Base-by-base conservation (phyloP, 768 basidiomycete genomes). In the Tricholoma saponaceum region DNA sequence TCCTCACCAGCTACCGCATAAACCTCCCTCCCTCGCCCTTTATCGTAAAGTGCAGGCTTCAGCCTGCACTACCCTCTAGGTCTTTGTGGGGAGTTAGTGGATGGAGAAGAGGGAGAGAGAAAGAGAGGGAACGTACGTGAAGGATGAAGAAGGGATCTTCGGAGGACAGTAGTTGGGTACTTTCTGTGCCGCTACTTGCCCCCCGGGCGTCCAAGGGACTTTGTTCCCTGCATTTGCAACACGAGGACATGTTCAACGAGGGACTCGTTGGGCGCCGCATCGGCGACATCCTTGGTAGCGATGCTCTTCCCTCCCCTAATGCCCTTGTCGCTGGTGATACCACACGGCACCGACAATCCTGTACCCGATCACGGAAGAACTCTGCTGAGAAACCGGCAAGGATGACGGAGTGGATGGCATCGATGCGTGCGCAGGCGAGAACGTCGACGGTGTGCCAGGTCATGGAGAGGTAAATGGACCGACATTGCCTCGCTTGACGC, bases 131-230 rank as follows among this genome's bases (percentile, higher is more conserved):
- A 80, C 92, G 76, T 67, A 95, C 95, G 73, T 99, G 98, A 59
- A 98, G 93, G 68, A 99, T 98, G 74, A 99, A 99, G 22, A 99
- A 79, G 1, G 96, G 96, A 68, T 98, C 96, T 70, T 99, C 96
- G n/a, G 91, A 72, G 33, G 82, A 69, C n/a, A n/a, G n/a, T n/a
- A n/a, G n/a, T n/a, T n/a, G n/a, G n/a, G n/a, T n/a, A n/a, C n/a
- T n/a, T n/a, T 72, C 97, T 94, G 67, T 98, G 88, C n/a, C 95
- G 98, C 96, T 96, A 98, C 64, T 83, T 79, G 70, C 98, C 96
- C 46, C 95, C 92, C 94, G 60, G 83, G 77, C 2, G 84, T 87
- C 88, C 90, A 92, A 4, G 86, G 78, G 16, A 98, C 85, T 55
- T 85, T 74, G 57, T 82, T 88, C 2, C 96, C 96, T 98, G 56